Evolutionary conservation across 2,329 filamentous ascomycete species (phyloP), one percentile per base, ranked within the genome.

Genomic region (Xylariomycetidae sp.): DNA sequence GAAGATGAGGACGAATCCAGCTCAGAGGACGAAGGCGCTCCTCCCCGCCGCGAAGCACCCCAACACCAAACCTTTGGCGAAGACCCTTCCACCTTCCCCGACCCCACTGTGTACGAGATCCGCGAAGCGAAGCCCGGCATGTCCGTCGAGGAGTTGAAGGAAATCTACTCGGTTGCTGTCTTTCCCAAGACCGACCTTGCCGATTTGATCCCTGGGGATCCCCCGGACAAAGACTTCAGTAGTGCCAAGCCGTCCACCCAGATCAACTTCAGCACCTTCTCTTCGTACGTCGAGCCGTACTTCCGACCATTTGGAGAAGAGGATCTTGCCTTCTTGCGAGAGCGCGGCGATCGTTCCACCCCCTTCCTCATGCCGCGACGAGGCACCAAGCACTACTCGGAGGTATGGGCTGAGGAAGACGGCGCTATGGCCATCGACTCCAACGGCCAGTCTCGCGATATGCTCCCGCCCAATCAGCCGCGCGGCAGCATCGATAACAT

Each of bases 41-140:
- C 74, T 37, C 70, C 80, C 52, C 70, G 71, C 42, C 71, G 74
- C 17, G 76, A 81, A 31, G 70, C 74, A 25, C 87, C 85, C 5
- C 82, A 89, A 38, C 80, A 81, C 52, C 85, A 94, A 60, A 89
- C 87, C 1, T 96, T 95, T 57, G 90, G 90, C 38, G 82, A 90
- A 24, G 88, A 96, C 53, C 90, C 90, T 0, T 85, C 87, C 17
- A 87, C 80, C n/a, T 95, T 90, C 51, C 76, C 77, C 14, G 92
- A 98, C 54, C 88, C 89, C 2, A 95, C 90, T 22, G 74, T 95
- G 31, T 98, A 98, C 65, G 85, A 98, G 56, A 95, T 98, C 42
- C 80, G 81, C 35, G 71, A 81, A 0, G 70, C 89, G 16, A 73
- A 74, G 1, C 73, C 80, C 1, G 80, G 74, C 43, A 94, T 95